Base-by-base conservation (phyloP, 2,329 filamentous ascomycete genomes). In the Aspergillus calidoustus region DNA sequence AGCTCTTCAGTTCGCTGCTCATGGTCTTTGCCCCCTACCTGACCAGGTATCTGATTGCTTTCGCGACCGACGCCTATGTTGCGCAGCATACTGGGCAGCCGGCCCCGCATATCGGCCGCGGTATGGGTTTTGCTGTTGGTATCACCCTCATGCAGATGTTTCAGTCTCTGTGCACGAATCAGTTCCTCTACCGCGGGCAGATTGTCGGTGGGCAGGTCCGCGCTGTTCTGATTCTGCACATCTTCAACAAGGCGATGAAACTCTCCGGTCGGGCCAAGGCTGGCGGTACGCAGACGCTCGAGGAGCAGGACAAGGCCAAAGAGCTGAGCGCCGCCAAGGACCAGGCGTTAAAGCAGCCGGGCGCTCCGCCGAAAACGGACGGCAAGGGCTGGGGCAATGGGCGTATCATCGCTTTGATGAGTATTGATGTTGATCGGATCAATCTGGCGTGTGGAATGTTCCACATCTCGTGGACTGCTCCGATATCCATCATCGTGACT, bases 181-280 rank as follows among this genome's bases (percentile, higher is more conserved):
- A 98, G 72, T 97, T 96, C 79, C 89, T 98, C 72, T 98, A 94
- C 72, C 87, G 89, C 23, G 93, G 94, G 23, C 96, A 97, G 90
- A 89, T 96, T 79, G 87, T 96, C 44, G 95, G 94, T 65, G 95
- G 92, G 0, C 89, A 97, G 79, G 81, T 87, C 7, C 86, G 94
- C 73, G 92, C 89, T 1, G 90, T 92, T 0, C 80, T 98, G 48
- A 96, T 97, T 68, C 87, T 91, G 23, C 80, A 93, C 61, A 92
- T 98, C 61, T 98, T 96, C 71, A 91, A 95, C 74, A 98, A 98
- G 77, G 88, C 92, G 3, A 92, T 97, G 89, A 89, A 88, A 54
- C 85, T 98, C 17, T 97, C 93, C 0, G 92, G 90, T 11, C 86
- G 93, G 54, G 95, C 95, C 23, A 95, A 89, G 76, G 93, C 94